These are phyloP conservation scores for Triticum aestivum DNA, from an alignment of 176 grass and related monocot species.

Conservation along the genomic window DNA sequence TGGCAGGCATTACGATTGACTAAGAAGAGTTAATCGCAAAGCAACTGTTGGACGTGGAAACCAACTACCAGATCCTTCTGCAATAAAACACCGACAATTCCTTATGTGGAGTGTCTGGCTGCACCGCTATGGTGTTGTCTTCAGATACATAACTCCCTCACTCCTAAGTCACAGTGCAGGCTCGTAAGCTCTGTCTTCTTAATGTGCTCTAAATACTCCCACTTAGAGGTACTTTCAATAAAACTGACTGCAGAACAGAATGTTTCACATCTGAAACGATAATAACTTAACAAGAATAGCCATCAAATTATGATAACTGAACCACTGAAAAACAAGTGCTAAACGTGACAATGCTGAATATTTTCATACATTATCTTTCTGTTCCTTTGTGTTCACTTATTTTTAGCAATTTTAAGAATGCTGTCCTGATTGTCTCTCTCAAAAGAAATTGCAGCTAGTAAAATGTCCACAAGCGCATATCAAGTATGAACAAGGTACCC, in stretches of 20 bases:
- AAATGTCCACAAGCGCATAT: background rate
- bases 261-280: background rate
- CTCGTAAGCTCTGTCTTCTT: background rate
- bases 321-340: background rate
- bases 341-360: background rate
- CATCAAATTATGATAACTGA: background rate
- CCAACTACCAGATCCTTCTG: background rate
- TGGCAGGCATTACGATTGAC: background rate
- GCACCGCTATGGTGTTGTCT: background rate
- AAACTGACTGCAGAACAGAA: background rate
- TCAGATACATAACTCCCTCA: background rate
- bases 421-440: background rate
- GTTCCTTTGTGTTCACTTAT: background rate
- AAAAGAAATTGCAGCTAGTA: background rate
- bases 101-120: slow-evolving; percentile 10
- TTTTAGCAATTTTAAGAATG: slow-evolving; percentile 12
- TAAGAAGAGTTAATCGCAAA: background rate
- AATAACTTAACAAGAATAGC: background rate
- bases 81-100: background rate
- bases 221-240: background rate
- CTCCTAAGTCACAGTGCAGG: background rate
- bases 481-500: background rate
- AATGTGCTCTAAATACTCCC: background rate
- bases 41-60: background rate
- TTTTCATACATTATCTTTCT: background rate